These are phyloP conservation scores for Flammula alnicola DNA, from an alignment of 1,284 basidiomycete genomes.

Conservation along the genomic window DNA sequence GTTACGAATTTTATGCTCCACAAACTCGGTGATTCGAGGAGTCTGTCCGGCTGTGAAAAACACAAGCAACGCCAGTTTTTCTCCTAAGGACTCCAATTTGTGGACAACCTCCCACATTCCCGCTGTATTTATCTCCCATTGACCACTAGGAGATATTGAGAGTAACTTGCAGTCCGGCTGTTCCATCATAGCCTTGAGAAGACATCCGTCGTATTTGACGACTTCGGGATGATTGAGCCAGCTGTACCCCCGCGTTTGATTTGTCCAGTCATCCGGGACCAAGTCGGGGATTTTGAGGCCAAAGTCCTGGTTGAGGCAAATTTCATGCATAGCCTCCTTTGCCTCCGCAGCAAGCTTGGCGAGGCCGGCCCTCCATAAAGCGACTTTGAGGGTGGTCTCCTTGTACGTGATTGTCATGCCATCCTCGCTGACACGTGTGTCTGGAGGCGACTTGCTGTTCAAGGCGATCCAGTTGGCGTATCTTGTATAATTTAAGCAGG, in stretches of 20 bases:
- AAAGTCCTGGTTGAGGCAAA: slow-evolving; percentile 2
- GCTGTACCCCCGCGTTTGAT: slow-evolving; percentile 5
- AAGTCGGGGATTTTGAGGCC: slow-evolving; percentile 8
- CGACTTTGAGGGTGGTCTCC: slow-evolving; percentile 3
- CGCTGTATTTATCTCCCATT: not conserved
- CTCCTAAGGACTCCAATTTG: not conserved
- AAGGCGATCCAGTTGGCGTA: too few species aligned
- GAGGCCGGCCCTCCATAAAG: slow-evolving; percentile 5
- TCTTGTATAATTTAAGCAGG: too few species aligned
- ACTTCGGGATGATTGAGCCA: slow-evolving; percentile 13
- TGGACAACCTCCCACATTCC: slow-evolving; percentile 1
- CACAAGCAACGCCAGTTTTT: slow-evolving; percentile 6
- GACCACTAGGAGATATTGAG: not conserved
- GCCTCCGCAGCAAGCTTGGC: not conserved
- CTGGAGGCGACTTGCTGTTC: too few species aligned
- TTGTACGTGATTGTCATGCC: slow-evolving; percentile 15
- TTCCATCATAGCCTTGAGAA: slow-evolving; percentile 12
- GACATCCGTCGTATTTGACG: not conserved
- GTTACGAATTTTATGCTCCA: slow-evolving; percentile 21
- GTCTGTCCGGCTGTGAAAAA: slow-evolving; percentile 9
- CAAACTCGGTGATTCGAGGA: slow-evolving; percentile 14
- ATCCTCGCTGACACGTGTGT: too few species aligned
- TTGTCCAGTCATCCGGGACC: slow-evolving; percentile 18
- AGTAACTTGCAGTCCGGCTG: not conserved
- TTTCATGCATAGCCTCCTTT: not conserved